Evolutionary conservation across 2,329 filamentous ascomycete genomes (phyloP).

Genomic region (Thelonectria discophora): DNA sequence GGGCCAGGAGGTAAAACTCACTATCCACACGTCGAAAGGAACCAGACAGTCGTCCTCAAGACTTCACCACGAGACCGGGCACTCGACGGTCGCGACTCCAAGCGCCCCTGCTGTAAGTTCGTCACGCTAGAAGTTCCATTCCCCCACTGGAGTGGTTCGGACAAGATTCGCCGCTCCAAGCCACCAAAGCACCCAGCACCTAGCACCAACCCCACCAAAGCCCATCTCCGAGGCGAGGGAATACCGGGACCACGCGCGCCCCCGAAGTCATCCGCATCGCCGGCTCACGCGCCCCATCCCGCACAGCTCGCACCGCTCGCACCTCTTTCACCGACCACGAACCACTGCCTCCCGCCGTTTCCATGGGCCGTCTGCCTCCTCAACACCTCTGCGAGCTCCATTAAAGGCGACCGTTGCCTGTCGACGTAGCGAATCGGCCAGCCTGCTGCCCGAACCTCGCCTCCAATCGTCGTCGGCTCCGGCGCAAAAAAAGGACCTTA

Average conservation of each 20-base stretch:
- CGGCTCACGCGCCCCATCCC: constrained; percentile 42
- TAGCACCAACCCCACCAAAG: constrained; percentile 24
- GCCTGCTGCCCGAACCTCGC: constrained; percentile 25
- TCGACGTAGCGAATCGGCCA: constrained; percentile 25
- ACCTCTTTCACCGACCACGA: constrained; percentile 26
- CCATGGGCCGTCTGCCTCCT: constrained; percentile 14
- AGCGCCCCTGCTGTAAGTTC: not conserved
- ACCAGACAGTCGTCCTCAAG: not conserved
- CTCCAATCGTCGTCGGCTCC: constrained; percentile 31
- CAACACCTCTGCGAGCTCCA: constrained; percentile 16
- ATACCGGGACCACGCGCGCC: constrained; percentile 38
- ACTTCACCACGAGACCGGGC: not conserved
- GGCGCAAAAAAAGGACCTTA: constrained; percentile 29
- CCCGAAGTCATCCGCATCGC: constrained; percentile 46
- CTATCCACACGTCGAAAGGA: not conserved
- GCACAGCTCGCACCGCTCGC: constrained; percentile 18
- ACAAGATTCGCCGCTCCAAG: not conserved
- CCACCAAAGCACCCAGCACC: constrained; percentile 5
- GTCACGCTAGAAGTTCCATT: not conserved
- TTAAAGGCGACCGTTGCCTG: constrained; percentile 27
- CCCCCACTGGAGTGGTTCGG: constrained; percentile 2
- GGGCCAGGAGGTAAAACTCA: constrained; percentile 1
- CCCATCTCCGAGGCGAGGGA: constrained; percentile 24
- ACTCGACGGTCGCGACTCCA: not conserved
- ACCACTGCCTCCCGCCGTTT: constrained; percentile 15